A percentile compares a stretch with the other conserved stretches of the same genome.
Conservation (phyloP, 129 eudicot species). For the Lactuca sativa region DNA sequence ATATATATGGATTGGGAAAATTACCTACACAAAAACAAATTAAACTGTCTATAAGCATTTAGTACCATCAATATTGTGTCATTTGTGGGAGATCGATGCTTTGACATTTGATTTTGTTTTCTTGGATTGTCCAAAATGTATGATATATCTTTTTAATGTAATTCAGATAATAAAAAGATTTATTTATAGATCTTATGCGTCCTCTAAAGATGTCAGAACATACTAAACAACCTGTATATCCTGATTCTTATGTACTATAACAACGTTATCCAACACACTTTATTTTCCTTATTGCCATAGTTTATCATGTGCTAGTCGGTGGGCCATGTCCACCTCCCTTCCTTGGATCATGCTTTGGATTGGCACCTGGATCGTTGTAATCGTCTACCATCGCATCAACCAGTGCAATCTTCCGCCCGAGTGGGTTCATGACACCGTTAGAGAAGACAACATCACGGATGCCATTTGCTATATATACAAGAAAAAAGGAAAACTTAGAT, state of each 20-base stretch:
- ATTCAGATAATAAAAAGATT: neutral
- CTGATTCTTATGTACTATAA: constrained; percentile 10
- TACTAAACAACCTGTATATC: neutral
- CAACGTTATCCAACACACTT: neutral
- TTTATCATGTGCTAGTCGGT: neutral
- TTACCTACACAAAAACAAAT: constrained; percentile 52
- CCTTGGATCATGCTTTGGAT: constrained; percentile 66
- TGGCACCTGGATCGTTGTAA: constrained; percentile 61
- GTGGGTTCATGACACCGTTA: neutral
- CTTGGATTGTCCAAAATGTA: neutral
- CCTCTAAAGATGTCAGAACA: neutral
- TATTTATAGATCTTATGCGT: constrained; percentile 6
- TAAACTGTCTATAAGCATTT: constrained; percentile 73
- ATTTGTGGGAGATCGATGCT: constrained; percentile 70
- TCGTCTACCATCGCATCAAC: constrained; percentile 47
- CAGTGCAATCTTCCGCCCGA: neutral
- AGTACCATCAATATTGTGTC: constrained; percentile 74
- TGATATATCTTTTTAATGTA: constrained; percentile 2
- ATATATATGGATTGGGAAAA: constrained; percentile 79
- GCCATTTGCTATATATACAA: neutral
- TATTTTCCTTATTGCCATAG: neutral
- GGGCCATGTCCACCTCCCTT: constrained; percentile 20
- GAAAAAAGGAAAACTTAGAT: neutral
- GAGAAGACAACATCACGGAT: constrained; percentile 8
- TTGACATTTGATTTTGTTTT: no score